Evolutionary conservation across 2,329 filamentous ascomycete species (phyloP), one percentile per base, ranked within the genome.

Genomic region (Pseudogymnoascus destructans): DNA sequence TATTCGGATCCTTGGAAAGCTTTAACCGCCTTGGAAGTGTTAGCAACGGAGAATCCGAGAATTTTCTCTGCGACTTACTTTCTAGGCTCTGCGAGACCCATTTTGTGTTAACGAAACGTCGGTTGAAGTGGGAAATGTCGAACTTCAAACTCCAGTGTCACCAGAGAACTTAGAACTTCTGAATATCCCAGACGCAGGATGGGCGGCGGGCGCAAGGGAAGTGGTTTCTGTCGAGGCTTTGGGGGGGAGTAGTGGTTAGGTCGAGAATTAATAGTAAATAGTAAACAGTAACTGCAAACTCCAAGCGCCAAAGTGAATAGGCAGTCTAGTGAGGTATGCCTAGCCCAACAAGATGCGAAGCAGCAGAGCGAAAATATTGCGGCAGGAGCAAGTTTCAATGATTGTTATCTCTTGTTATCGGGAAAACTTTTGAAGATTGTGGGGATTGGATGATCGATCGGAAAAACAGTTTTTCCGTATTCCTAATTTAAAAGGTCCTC

Each of bases 1-100:
- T 98, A 74, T 97, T 96, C 6, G 93, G 93, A 73, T 98, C 93
- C 70, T 86, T 79, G 64, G 86, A 86, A 68, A 97, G 84, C 74
- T 92, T 95, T 54, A 65, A 64, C 32, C 66, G 65, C 58, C 69
- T 70, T 9, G 32, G 10, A 30, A 25, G 33, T 6, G 17, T 5
- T 59, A 57, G 40, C 23, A 32, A 38, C 38, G 21, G 13, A 64
- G 69, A 71, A 62, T 70, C 73, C 57, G 3, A 62, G 5, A 17
- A 35, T 58, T 52, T n/a, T 33, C 17, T 61, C 27, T 19, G 23
- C 9, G 57, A 63, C 72, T 69, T 75, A 87, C 84, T 83, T 86
- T 69, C 82, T 82, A 59, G 80, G 79, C 52, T 74, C 85, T 63
- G 84, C 78, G 69, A 88, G 80, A 72, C 85, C 85, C 85, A 89